Percentiles rank a stretch among this genome's conserved stretches.
Evolutionary conservation across 2,329 filamentous ascomycete genomes (phyloP).

Genomic region (Calonectria pseudoturangicola): DNA sequence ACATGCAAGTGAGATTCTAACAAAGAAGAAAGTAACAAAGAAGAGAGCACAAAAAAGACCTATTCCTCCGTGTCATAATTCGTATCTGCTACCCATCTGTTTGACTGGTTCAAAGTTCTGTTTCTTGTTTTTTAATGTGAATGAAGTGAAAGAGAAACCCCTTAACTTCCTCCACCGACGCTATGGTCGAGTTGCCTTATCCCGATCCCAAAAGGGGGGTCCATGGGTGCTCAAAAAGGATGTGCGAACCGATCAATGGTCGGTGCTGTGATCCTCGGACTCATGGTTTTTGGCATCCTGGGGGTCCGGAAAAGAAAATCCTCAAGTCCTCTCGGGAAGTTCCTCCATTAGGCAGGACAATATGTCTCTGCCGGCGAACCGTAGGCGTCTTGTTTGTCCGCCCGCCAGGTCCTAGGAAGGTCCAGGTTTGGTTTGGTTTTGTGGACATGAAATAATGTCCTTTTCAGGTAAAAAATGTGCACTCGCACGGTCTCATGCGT

Average conservation of each 20-base stretch:
- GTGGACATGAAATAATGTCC: slow-evolving; percentile 47
- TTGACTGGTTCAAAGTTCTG: slow-evolving; percentile 45
- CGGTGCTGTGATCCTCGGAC: slow-evolving; percentile 46
- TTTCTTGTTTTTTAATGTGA: slow-evolving; percentile 46
- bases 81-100: slow-evolving; percentile 54
- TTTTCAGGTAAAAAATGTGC: slow-evolving; percentile 41
- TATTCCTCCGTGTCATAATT: slow-evolving; percentile 11
- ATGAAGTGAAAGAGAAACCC: slow-evolving; percentile 42
- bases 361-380: slow-evolving; percentile 46
- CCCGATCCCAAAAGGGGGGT: slow-evolving; percentile 38
- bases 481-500: slow-evolving; percentile 50
- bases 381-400: slow-evolving; percentile 45
- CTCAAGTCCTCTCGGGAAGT: slow-evolving; percentile 43
- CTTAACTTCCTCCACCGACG: slow-evolving; percentile 44
- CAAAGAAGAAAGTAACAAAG: slow-evolving; percentile 4
- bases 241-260: slow-evolving; percentile 31
- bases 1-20: neutral
- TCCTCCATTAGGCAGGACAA: slow-evolving; percentile 44
- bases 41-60: slow-evolving; percentile 22
- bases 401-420: slow-evolving; percentile 47
- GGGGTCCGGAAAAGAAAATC: slow-evolving; percentile 47
- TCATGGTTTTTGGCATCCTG: slow-evolving; percentile 43
- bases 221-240: slow-evolving; percentile 43
- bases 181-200: slow-evolving; percentile 38
- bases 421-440: slow-evolving; percentile 49